Conservation (phyloP, 1,284 basidiomycete species). For the Abortiporus biennis region DNA sequence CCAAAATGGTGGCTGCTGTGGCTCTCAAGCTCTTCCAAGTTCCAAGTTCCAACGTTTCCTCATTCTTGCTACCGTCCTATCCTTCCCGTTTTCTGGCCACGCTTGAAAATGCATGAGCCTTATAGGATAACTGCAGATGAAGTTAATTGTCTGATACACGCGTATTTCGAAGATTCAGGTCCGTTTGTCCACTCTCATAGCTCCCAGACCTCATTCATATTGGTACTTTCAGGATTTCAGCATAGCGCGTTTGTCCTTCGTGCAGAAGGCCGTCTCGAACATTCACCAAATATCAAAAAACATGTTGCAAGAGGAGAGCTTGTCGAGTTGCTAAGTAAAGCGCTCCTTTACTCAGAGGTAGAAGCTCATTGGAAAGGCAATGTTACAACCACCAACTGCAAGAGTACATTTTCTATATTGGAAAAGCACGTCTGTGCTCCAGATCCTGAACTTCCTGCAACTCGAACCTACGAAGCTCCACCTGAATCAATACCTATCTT, state of each 20-base stretch:
- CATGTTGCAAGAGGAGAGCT: slow-evolving; percentile 80
- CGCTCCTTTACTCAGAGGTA: slow-evolving; percentile 78
- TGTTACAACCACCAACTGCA: slow-evolving; percentile 55
- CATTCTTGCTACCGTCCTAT: no score
- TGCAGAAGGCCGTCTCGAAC: slow-evolving; percentile 63
- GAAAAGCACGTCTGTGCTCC: slow-evolving; percentile 61
- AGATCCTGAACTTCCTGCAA: slow-evolving; percentile 25
- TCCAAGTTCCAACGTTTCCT: no score
- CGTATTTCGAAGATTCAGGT: slow-evolving; percentile 81
- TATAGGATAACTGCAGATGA: slow-evolving; percentile 75
- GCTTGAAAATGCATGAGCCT: slow-evolving; percentile 26
- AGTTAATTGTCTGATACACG: slow-evolving; percentile 77
- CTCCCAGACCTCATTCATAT: not conserved
- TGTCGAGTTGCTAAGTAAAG: slow-evolving; percentile 73
- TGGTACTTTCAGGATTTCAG: slow-evolving; percentile 49
- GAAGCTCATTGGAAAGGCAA: slow-evolving; percentile 73
- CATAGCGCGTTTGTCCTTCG: slow-evolving; percentile 75
- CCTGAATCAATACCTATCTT: slow-evolving; percentile 6
- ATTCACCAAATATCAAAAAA: slow-evolving; percentile 57
- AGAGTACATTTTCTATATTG: slow-evolving; percentile 61
- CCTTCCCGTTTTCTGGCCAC: no score
- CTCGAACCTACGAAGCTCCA: slow-evolving; percentile 12
- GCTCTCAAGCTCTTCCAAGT: slow-evolving; percentile 4
- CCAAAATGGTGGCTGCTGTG: slow-evolving; percentile 1
- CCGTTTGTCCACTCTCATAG: slow-evolving; percentile 8